Percentiles rank a stretch among this genome's conserved stretches.
These are phyloP conservation scores for Daphne laureola DNA, from an alignment of 441 rosid species.

Conservation along the genomic window DNA sequence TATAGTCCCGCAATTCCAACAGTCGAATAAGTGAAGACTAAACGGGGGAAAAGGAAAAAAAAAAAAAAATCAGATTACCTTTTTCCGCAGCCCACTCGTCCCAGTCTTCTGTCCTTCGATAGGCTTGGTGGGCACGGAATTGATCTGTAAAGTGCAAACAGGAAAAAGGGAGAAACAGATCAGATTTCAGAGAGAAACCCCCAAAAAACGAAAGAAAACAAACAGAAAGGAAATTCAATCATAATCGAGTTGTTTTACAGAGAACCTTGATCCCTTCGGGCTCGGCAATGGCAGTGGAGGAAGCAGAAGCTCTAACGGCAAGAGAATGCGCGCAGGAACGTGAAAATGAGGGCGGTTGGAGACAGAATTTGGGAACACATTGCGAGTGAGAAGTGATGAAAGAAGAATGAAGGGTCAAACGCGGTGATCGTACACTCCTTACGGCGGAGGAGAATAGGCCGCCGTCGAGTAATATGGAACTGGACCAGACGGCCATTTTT, in stretches of 20 bases:
- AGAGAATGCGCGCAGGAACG: slow-evolving; percentile 14
- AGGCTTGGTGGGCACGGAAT: slow-evolving; percentile 76
- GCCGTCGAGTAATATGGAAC: slow-evolving; percentile 30
- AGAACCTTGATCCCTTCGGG: slow-evolving; percentile 77
- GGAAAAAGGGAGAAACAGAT: background rate
- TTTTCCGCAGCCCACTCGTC: slow-evolving; percentile 90
- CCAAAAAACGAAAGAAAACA: background rate
- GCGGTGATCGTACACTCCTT: slow-evolving; percentile 12
- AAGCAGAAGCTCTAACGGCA: slow-evolving; percentile 33
- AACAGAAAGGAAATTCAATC: background rate
- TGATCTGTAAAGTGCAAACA: slow-evolving; percentile 29
- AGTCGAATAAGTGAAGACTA: background rate
- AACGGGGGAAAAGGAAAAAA: background rate
- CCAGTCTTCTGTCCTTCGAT: slow-evolving; percentile 94
- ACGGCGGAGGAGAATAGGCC: slow-evolving; percentile 21
- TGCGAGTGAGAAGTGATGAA: slow-evolving; percentile 15
- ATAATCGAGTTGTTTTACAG: background rate
- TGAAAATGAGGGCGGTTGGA: slow-evolving; percentile 13
- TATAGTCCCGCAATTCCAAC: background rate
- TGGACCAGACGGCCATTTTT: slow-evolving; percentile 25
- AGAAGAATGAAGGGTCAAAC: slow-evolving; percentile 19
- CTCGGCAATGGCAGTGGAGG: slow-evolving; percentile 54
- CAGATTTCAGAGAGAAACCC: background rate
- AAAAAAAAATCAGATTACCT: slow-evolving; percentile 28
- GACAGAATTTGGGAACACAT: slow-evolving; percentile 20